Percentiles rank a stretch among this genome's conserved stretches.
Conservation (phyloP, 345 rosid species). For the Gossypium turneri region DNA sequence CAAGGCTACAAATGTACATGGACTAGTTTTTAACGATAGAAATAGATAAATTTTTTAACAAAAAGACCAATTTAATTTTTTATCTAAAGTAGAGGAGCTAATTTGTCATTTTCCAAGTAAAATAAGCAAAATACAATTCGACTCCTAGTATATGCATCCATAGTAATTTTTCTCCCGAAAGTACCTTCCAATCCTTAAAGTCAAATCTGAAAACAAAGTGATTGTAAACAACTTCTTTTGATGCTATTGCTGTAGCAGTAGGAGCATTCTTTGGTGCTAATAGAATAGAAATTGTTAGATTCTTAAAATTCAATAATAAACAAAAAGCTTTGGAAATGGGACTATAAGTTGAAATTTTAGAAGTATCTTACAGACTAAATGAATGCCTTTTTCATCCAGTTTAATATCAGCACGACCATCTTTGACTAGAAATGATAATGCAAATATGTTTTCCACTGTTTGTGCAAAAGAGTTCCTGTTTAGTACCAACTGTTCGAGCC, state of each 20-base stretch:
- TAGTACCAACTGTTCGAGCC: constrained; percentile 35
- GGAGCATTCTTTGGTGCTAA: constrained; percentile 48
- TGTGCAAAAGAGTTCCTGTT: constrained; percentile 46
- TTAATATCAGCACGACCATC: constrained; percentile 43
- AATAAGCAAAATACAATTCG: too few species aligned
- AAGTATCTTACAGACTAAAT: constrained; percentile 39
- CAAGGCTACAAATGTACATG: too few species aligned
- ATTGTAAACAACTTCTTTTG: constrained; percentile 27
- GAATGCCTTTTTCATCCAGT: constrained; percentile 33
- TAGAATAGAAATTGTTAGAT: neutral
- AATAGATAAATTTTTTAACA: too few species aligned
- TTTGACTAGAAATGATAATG: constrained; percentile 47
- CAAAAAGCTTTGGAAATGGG: neutral
- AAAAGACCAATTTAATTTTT: too few species aligned
- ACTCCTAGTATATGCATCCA: too few species aligned
- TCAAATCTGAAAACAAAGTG: constrained; percentile 50
- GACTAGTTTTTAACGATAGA: too few species aligned
- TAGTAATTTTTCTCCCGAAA: neutral
- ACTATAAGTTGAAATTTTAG: neutral
- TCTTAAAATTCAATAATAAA: neutral
- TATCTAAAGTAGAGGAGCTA: too few species aligned
- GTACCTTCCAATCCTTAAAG: constrained; percentile 46
- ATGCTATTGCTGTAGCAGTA: constrained; percentile 28
- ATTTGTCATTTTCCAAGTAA: too few species aligned
- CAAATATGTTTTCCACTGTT: constrained; percentile 50